A percentile compares a stretch with the other conserved stretches of the same genome.
These are phyloP conservation scores for Isochrysis galbana DNA, from an alignment of 78 protist species.

Conservation along the genomic window DNA sequence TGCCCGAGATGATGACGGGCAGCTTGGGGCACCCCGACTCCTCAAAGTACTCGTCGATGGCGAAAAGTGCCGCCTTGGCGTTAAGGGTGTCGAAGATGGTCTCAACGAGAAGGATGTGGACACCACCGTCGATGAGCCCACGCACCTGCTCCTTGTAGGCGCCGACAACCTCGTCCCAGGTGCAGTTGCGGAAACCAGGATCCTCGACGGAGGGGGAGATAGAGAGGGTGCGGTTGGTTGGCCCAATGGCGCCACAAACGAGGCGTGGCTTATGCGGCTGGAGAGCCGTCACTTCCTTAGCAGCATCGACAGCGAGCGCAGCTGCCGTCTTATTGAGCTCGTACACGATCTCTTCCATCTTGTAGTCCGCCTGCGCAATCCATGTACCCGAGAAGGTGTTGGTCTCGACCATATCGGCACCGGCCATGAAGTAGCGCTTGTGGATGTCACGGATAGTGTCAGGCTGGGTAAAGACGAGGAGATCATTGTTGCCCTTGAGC, in stretches of 20 bases:
- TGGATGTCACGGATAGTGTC: slow-evolving; percentile 85
- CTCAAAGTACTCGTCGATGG: slow-evolving; percentile 81
- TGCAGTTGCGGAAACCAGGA: slow-evolving; percentile 87
- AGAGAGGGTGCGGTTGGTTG: slow-evolving; percentile 93
- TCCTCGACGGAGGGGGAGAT: slow-evolving; percentile 92
- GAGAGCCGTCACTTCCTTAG: slow-evolving; percentile 35
- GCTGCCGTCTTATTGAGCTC: slow-evolving; percentile 25
- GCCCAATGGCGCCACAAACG: slow-evolving; percentile 98
- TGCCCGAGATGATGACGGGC: slow-evolving; percentile 80
- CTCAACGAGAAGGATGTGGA: slow-evolving; percentile 94
- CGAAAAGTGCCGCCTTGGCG: slow-evolving; percentile 94
- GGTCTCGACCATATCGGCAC: slow-evolving; percentile 97
- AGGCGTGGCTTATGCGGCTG: slow-evolving; percentile 61
- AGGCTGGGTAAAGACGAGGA: slow-evolving; percentile 90
- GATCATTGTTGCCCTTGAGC: slow-evolving; percentile 97
- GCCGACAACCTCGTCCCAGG: slow-evolving; percentile 84
- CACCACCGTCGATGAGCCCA: slow-evolving; percentile 94
- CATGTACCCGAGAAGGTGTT: slow-evolving; percentile 91
- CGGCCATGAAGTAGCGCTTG: slow-evolving; percentile 88
- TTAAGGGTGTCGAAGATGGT: slow-evolving; percentile 98
- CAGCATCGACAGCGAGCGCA: slow-evolving; percentile 44
- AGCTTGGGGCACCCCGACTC: slow-evolving; percentile 25
- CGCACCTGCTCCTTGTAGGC: slow-evolving; percentile 83
- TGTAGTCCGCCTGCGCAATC: slow-evolving; percentile 88
- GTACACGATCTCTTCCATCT: slow-evolving; percentile 67